phyloP scores from a whole-genome alignment of 2,329 filamentous ascomycete genomes.

The Ilyonectria mors-panacis region DNA sequence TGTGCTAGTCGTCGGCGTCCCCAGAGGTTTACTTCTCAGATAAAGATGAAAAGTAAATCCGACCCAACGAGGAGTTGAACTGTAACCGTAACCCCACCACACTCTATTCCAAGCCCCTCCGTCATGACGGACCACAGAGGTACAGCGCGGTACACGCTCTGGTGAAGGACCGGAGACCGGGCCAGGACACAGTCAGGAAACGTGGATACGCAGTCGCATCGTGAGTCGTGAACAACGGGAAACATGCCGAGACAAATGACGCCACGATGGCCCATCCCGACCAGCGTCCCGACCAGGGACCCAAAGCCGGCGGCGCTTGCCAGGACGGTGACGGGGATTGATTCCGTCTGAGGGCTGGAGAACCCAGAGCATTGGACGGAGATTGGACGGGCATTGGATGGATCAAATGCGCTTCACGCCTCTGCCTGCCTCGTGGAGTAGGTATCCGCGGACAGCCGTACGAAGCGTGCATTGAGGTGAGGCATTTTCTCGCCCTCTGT shows the following conservation, averaged over 20 bases:
- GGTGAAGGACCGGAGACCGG: background rate
- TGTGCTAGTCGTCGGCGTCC: background rate
- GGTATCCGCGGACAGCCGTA: slow-evolving; percentile 21
- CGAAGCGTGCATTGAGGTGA: slow-evolving; percentile 19
- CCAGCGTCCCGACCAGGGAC: background rate
- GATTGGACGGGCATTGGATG: slow-evolving; percentile 29
- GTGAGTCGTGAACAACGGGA: slow-evolving; percentile 31
- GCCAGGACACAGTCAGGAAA: background rate
- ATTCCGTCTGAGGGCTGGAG: background rate
- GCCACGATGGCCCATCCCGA: slow-evolving; percentile 30
- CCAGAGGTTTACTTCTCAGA: slow-evolving; percentile 26
- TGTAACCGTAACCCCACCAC: slow-evolving; percentile 11
- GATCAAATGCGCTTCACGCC: slow-evolving; percentile 24
- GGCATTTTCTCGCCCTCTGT: slow-evolving; percentile 32
- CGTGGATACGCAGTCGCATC: slow-evolving; percentile 20
- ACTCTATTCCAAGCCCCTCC: slow-evolving; percentile 15
- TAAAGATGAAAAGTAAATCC: slow-evolving; percentile 4
- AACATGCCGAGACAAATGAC: slow-evolving; percentile 39
- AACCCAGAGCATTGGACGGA: slow-evolving; percentile 11
- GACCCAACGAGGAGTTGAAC: background rate
- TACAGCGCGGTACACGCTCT: slow-evolving; percentile 11
- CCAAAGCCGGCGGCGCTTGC: slow-evolving; percentile 25
- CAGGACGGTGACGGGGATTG: slow-evolving; percentile 20
- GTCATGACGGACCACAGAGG: slow-evolving; percentile 7
- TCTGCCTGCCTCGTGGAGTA: slow-evolving; percentile 16